These are phyloP conservation scores for Trametes versicolor DNA, from an alignment of 1,284 basidiomycete genomes.

Conservation along the genomic window DNA sequence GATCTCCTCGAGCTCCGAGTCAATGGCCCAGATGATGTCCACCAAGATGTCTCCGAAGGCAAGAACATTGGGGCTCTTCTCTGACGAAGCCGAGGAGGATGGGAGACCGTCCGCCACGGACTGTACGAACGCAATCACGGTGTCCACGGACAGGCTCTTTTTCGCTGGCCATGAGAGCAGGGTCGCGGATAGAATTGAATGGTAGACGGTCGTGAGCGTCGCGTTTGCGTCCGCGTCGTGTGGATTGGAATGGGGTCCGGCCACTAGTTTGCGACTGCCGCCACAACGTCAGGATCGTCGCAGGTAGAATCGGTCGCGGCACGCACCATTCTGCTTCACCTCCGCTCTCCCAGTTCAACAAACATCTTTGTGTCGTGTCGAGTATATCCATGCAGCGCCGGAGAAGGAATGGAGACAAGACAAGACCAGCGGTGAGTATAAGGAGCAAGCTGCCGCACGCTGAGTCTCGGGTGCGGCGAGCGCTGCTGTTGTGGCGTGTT, in stretches of 20 bases:
- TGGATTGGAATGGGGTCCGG: slow-evolving; percentile 64
- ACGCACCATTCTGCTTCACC: slow-evolving; percentile 70
- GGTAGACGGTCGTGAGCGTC: slow-evolving; percentile 69
- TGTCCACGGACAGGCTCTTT: slow-evolving; percentile 54
- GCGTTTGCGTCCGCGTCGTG: slow-evolving; percentile 61
- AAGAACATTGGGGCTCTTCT: slow-evolving; percentile 49
- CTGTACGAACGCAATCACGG: slow-evolving; percentile 69
- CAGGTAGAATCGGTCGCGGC: slow-evolving; percentile 27
- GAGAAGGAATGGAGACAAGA: slow-evolving; percentile 12
- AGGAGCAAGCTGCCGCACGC: slow-evolving; percentile 13
- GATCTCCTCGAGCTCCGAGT: slow-evolving; percentile 78
- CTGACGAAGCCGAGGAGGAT: slow-evolving; percentile 61
- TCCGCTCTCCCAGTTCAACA: slow-evolving; percentile 60
- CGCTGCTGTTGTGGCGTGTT: slow-evolving; percentile 23
- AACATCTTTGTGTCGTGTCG: slow-evolving; percentile 37
- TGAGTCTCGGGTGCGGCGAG: slow-evolving; percentile 20
- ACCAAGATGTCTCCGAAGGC: slow-evolving; percentile 75
- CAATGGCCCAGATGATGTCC: slow-evolving; percentile 82
- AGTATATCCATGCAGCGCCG: slow-evolving; percentile 43
- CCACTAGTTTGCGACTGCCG: slow-evolving; percentile 65
- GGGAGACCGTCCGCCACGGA: slow-evolving; percentile 69
- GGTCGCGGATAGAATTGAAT: slow-evolving; percentile 68
- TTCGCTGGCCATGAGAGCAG: slow-evolving; percentile 64
- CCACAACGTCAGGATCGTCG: slow-evolving; percentile 29
- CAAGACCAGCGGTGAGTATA: slow-evolving; percentile 22